phyloP scores from a whole-genome alignment of 257 asterid genomes.

The Jacaranda mimosifolia region DNA sequence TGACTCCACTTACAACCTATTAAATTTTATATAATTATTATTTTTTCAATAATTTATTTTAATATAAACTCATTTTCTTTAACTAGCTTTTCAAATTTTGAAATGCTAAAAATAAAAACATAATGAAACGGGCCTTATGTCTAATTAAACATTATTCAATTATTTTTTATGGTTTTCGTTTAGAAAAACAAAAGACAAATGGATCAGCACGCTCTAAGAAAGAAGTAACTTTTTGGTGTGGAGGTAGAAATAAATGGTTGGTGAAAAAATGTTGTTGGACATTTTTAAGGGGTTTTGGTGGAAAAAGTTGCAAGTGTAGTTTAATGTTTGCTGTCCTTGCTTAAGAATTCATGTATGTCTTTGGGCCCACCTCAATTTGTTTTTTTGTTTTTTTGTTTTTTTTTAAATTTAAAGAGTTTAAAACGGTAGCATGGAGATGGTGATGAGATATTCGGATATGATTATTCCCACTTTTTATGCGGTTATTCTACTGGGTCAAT shows the following conservation, averaged over 20 bases:
- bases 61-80: too few species aligned
- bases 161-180: background rate
- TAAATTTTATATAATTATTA: too few species aligned
- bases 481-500: background rate
- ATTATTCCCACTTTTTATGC: conserved; percentile 23
- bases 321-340: background rate
- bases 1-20: too few species aligned
- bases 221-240: too few species aligned
- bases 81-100: too few species aligned
- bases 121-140: background rate
- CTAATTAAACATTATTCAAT: background rate
- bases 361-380: conserved; percentile 1
- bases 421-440: background rate
- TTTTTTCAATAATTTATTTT: too few species aligned
- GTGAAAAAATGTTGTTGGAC: background rate
- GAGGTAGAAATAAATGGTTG: background rate
- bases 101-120: too few species aligned
- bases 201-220: too few species aligned
- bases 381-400: background rate
- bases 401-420: background rate
- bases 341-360: too few species aligned
- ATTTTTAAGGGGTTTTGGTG: background rate
- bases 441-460: conserved; percentile 39
- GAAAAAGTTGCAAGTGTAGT: background rate
- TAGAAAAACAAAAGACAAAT: too few species aligned